These are phyloP conservation scores for Cyclotella atomus DNA, from an alignment of 108 stramenopile species.

Conservation along the genomic window DNA sequence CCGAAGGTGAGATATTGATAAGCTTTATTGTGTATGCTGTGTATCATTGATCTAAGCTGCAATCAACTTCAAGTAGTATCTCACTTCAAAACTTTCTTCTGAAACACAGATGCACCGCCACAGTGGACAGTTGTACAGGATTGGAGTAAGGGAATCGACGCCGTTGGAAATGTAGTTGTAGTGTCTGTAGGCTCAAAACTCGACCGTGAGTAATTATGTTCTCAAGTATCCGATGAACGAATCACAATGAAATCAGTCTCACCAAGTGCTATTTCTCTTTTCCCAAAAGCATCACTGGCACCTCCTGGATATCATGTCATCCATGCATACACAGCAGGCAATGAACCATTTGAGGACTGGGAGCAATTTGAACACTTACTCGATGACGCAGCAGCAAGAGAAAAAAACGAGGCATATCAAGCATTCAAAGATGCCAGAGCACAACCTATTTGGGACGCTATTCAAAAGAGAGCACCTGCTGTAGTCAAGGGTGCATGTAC, in stretches of 20 bases:
- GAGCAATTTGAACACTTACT: constrained; percentile 68
- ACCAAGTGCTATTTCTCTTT: too few relatives aligned
- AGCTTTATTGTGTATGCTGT: too few relatives aligned
- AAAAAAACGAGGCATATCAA: constrained; percentile 79
- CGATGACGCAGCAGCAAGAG: constrained; percentile 59
- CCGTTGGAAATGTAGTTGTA: constrained; percentile 86
- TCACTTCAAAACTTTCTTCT: too few relatives aligned
- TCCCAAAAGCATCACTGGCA: constrained; percentile 50
- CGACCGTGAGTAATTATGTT: constrained; percentile 49
- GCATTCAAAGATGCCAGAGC: constrained; percentile 84
- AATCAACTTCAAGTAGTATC: too few relatives aligned
- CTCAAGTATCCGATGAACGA: neutral
- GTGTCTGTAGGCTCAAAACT: constrained; percentile 83
- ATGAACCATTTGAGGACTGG: constrained; percentile 90
- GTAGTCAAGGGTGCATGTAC: constrained; percentile 76
- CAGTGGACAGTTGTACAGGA: constrained; percentile 94
- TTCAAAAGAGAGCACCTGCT: constrained; percentile 89
- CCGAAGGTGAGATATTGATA: too few relatives aligned
- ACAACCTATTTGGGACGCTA: constrained; percentile 90
- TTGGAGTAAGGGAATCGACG: constrained; percentile 91
- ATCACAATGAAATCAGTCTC: too few relatives aligned
- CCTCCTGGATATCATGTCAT: constrained; percentile 93
- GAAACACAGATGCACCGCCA: constrained; percentile 92
- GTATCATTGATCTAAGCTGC: too few relatives aligned
- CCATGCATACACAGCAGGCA: constrained; percentile 92